These are phyloP conservation scores for Paraconiothyrium sp. DNA, from an alignment of 2,329 filamentous ascomycete genomes.

Conservation along the genomic window DNA sequence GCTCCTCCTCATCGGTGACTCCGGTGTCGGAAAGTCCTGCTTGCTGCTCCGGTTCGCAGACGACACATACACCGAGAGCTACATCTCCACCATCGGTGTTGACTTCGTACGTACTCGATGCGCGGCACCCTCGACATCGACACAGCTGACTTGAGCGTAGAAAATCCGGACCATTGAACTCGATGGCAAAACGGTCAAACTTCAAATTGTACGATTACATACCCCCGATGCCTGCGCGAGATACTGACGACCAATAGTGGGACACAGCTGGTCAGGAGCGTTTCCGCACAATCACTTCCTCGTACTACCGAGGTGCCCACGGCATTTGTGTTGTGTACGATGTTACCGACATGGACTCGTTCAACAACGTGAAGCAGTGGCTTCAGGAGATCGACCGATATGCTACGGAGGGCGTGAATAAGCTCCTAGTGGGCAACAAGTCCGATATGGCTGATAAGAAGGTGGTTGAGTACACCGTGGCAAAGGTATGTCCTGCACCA, in stretches of 20 bases:
- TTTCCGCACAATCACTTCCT: constrained; percentile 99
- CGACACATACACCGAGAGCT: constrained; percentile 95
- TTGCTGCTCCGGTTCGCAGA: constrained; percentile 94
- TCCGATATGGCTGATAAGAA: constrained; percentile 99
- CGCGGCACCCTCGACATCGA: constrained; percentile 20
- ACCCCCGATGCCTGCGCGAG: constrained; percentile 18
- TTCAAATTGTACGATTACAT: constrained; percentile 76
- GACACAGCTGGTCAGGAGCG: constrained; percentile 99
- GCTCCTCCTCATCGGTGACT: constrained; percentile 99
- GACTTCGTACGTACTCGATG: constrained; percentile 70
- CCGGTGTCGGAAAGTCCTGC: constrained; percentile 99
- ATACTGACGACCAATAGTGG: constrained; percentile 71
- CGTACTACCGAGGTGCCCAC: constrained; percentile 98
- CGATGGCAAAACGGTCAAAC: constrained; percentile 99
- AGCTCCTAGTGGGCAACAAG: constrained; percentile 99
- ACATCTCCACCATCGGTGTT: constrained; percentile 99
- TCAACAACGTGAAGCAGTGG: constrained; percentile 99
- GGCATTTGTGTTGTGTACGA: constrained; percentile 99
- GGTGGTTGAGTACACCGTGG: constrained; percentile 98
- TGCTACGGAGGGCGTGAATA: constrained; percentile 99
- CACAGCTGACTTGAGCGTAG: constrained; percentile 59
- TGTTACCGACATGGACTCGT: constrained; percentile 99
- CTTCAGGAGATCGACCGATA: constrained; percentile 99
- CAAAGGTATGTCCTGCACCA: constrained; percentile 76
- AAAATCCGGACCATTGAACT: constrained; percentile 99